Base-by-base conservation (phyloP, 768 basidiomycete genomes). In the Pleurotus eryngii region DNA sequence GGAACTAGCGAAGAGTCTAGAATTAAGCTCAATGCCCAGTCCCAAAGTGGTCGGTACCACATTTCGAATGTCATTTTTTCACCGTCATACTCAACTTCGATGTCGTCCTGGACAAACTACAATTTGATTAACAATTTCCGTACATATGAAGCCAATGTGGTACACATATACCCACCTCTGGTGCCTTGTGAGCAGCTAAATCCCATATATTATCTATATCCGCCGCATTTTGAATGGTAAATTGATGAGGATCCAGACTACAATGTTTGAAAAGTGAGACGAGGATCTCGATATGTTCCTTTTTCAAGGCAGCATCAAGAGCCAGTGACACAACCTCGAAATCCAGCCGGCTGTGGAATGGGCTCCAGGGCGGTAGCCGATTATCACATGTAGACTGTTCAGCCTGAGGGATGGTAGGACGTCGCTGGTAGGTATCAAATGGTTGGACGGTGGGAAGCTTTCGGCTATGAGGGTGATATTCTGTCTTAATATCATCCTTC, bases 21-120 rank as follows among this genome's bases (percentile, higher is more conserved):
- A 1, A 77, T 45, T 7, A 75, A 57, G 39, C 68, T 65, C 17
- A 55, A 6, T 0, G 56, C 60, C 71, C 71, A 75, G 24, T 66
- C 59, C 64, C 63, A 69, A 1, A 70, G 47, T 3, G 65, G 57
- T 2, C 61, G 57, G 11, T 54, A 60, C 42, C 60, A 65, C 6
- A 74, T 46, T 8, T 65, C 58, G 56, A 57, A 70, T 8, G 46
- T 18, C 0, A 57, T 55, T 4, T 53, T 37, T 22, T 61, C 57
- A 0, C 59, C 57, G 11, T 61, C 56, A 56, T 67, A 70, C 11
- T 57, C 54, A 35, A 65, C 60, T 15, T 43, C 14, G 59, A 72
- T 60, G 0, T 57, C 46, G 2, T 56, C 26, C 30, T 61, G 57
- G 24, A 59, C 12, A 30, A 65, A 62, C 61, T 65, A 9, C 1